phyloP scores from a whole-genome alignment of 2,329 filamentous ascomycete species.

The Neophaeococcomyces aloes region DNA sequence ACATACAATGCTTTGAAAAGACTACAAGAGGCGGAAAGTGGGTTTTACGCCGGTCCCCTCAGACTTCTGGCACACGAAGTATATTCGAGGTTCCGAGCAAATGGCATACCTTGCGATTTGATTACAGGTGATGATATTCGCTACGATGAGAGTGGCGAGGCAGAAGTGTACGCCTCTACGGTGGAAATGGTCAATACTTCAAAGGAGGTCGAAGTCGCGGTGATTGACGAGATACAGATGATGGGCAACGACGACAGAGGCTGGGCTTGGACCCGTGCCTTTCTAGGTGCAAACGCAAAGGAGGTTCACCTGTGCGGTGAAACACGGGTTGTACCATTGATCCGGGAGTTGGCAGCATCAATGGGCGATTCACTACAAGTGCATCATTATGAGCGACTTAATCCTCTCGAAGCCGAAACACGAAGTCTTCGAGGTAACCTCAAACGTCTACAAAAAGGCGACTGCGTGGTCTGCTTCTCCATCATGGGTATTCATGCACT shows the following conservation, averaged over 20 bases:
- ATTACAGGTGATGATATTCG: slow-evolving; percentile 86
- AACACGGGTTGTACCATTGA: slow-evolving; percentile 65
- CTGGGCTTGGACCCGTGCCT: slow-evolving; percentile 87
- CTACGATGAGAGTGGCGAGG: slow-evolving; percentile 47
- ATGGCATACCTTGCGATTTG: slow-evolving; percentile 65
- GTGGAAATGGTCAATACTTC: slow-evolving; percentile 73
- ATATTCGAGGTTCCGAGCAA: slow-evolving; percentile 73
- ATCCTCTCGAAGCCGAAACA: slow-evolving; percentile 58
- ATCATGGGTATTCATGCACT: slow-evolving; percentile 70
- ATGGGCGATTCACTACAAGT: slow-evolving; percentile 75
- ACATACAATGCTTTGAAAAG: slow-evolving; percentile 87
- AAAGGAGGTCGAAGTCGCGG: slow-evolving; percentile 65
- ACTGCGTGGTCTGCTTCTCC: slow-evolving; percentile 81
- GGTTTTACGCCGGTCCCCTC: slow-evolving; percentile 84
- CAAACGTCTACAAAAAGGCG: slow-evolving; percentile 66
- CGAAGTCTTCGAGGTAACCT: slow-evolving; percentile 55
- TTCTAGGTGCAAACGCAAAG: slow-evolving; percentile 74
- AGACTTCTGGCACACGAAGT: slow-evolving; percentile 86
- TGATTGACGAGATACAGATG: slow-evolving; percentile 99
- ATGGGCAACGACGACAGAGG: slow-evolving; percentile 69
- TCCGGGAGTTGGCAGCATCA: slow-evolving; percentile 64
- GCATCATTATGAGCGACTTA: slow-evolving; percentile 74
- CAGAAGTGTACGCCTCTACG: slow-evolving; percentile 65
- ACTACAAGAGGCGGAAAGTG: slow-evolving; percentile 62
- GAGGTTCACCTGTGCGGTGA: slow-evolving; percentile 94